Evolutionary conservation across 768 basidiomycete genomes (phyloP).

Genomic region (Cubamyces sp.): DNA sequence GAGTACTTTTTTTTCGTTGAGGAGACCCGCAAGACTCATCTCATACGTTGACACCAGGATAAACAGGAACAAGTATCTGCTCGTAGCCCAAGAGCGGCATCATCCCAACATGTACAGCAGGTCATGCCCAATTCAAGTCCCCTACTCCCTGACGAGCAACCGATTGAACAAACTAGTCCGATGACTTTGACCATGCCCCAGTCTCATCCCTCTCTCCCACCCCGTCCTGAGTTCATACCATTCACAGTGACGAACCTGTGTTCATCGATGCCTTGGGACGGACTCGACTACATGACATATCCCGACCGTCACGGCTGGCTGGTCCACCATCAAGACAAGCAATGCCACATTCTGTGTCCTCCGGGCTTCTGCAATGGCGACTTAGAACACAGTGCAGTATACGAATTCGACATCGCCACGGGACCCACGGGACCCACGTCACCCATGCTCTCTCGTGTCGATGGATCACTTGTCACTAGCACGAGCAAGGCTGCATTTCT

Average conservation of each 20-base stretch:
- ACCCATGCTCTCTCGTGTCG: conserved; percentile 1
- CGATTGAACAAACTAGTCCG: too few species aligned
- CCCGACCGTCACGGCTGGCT: conserved; percentile 2
- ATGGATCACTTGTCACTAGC: conserved; percentile 6
- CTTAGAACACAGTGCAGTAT: neutral
- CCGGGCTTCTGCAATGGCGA: conserved; percentile 3
- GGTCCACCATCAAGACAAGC: neutral
- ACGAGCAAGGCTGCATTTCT: conserved; percentile 8
- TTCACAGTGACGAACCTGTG: neutral
- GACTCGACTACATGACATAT: conserved; percentile 4
- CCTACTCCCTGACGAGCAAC: too few species aligned
- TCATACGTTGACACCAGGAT: too few species aligned
- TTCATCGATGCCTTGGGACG: neutral
- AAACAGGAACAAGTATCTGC: too few species aligned
- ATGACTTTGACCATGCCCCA: neutral
- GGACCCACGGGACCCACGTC: neutral
- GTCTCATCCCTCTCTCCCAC: neutral
- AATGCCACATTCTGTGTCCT: conserved; percentile 7
- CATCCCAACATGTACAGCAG: too few species aligned
- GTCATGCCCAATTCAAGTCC: too few species aligned
- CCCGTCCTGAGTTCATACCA: conserved; percentile 13
- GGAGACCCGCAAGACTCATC: too few species aligned
- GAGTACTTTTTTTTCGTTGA: too few species aligned
- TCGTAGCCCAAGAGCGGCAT: too few species aligned
- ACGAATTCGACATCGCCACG: neutral